Conservation (phyloP, 352 stramenopile species). For the Phytophthora parvispora region DNA sequence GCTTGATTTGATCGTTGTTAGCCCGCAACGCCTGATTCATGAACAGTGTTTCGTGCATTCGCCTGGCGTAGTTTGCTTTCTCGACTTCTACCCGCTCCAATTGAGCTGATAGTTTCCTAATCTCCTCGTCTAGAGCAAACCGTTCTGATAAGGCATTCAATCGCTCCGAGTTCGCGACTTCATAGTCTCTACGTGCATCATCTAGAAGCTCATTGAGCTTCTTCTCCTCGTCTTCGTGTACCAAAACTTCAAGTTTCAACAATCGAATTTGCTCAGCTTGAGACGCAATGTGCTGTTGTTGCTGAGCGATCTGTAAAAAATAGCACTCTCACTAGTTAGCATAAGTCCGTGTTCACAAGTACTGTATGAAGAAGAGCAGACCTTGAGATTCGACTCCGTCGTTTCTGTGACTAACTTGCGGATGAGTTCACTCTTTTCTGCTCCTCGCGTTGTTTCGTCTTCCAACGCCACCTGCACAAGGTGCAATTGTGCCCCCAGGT, state of each 20-base stretch:
- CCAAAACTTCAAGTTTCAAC: conserved; percentile 72
- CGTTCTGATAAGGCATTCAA: conserved; percentile 72
- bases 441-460: conserved; percentile 45
- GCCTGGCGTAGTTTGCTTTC: conserved; percentile 66
- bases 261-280: conserved; percentile 64
- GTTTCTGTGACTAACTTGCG: conserved; percentile 56
- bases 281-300: conserved; percentile 40
- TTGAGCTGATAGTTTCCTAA: conserved; percentile 62
- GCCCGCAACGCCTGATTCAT: conserved; percentile 81
- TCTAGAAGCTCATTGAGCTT: conserved; percentile 70
- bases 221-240: conserved; percentile 75
- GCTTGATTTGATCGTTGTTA: conserved; percentile 74
- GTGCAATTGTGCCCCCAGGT: conserved; percentile 45
- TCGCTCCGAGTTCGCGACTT: conserved; percentile 75
- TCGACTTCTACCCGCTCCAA: conserved; percentile 64
- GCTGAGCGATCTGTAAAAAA: conserved; percentile 44
- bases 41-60: conserved; percentile 80
- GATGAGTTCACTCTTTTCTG: conserved; percentile 62
- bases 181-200: conserved; percentile 65
- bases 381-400: conserved; percentile 42
- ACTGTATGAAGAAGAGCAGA: conserved; percentile 5
- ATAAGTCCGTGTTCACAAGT: neutral
- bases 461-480: conserved; percentile 36
- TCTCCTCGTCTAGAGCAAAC: conserved; percentile 72
- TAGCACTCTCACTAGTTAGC: neutral